Base-by-base conservation (phyloP, 352 stramenopile genomes). In the Phytophthora podocarpi region DNA sequence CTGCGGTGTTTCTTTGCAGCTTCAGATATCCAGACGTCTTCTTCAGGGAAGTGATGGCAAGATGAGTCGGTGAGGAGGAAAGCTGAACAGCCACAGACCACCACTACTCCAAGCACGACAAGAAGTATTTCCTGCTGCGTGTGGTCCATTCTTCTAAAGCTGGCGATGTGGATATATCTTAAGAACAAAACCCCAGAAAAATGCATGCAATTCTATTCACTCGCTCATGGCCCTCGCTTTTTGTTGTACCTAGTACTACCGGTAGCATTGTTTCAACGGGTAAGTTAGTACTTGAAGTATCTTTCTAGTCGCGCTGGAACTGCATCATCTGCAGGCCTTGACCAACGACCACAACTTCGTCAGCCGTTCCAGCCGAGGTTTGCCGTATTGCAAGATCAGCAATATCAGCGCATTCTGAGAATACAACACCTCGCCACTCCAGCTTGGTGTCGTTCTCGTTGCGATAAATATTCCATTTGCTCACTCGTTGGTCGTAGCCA, bases 401-500 rank as follows among this genome's bases (percentile, higher is more conserved):
- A 45, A 96, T 92, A 36, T 96, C 87, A 15, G 87, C 87, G 27
- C 82, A 93, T 42, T 96, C 87, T 0, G 81, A 87, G 54, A 95
- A 89, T 20, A 67, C 75, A 9, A 78, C 78, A 50, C 70, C 67
- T 61, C 76, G 72, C 80, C 84, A 92, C 24, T 78, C 52, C 12
- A 93, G 63, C 1, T 42, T 26, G 4, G 23, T 36, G 16, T 24
- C 45, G 3, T 52, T 58, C 0, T 64, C 42, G 8, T 41, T 42
- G 9, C 43, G 27, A 21, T 52, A 10, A 37, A 86, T 70, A 12
- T 26, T 35, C 82, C 84, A 96, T 43, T 85, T 81, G 57, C 78
- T 93, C 62, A 95, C 76, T 36, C 87, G 82, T 61, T 96, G 87
- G 57, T 96, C 87, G 50, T 96, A 96, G n/a, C 87, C 87, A 5